Percentiles rank a stretch among this genome's conserved stretches.
Conservation (phyloP, 2,329 filamentous ascomycete genomes). For the Phyllosticta citrichinensis region DNA sequence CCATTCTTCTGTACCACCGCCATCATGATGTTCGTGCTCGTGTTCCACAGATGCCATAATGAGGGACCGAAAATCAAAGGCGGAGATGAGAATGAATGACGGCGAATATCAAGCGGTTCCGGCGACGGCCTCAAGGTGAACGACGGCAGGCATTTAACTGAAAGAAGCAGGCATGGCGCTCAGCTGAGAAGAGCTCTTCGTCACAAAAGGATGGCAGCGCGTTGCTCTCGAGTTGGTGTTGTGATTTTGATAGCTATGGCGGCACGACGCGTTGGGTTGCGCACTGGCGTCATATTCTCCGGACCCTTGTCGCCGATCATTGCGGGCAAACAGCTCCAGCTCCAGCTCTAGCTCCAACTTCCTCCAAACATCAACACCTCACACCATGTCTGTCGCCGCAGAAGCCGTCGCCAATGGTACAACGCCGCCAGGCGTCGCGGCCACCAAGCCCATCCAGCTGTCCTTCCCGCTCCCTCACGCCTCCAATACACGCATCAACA, state of each 20-base stretch:
- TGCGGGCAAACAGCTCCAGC: not conserved
- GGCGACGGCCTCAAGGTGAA: not conserved
- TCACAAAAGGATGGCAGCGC: not conserved
- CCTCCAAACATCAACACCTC: not conserved
- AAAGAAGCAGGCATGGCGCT: not conserved
- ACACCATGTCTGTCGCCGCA: not conserved
- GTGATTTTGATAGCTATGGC: not conserved
- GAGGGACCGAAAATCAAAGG: not conserved
- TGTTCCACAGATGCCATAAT: not conserved
- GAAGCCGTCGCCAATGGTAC: conserved; percentile 18
- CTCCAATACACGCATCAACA: conserved; percentile 46
- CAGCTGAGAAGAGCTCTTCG: not conserved
- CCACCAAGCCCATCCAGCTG: conserved; percentile 38
- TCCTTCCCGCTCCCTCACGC: conserved; percentile 48
- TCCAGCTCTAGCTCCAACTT: not conserved
- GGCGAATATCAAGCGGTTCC: not conserved
- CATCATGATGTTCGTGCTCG: not conserved
- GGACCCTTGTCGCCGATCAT: not conserved
- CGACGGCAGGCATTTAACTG: not conserved
- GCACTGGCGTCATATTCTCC: not conserved
- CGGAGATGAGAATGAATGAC: not conserved
- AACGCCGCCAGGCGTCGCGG: not conserved
- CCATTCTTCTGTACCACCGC: conserved; percentile 39
- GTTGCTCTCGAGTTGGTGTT: not conserved
- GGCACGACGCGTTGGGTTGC: not conserved